Evolutionary conservation across 2,329 filamentous ascomycete species (phyloP).

Genomic region (Ambrosiella beaveri): DNA sequence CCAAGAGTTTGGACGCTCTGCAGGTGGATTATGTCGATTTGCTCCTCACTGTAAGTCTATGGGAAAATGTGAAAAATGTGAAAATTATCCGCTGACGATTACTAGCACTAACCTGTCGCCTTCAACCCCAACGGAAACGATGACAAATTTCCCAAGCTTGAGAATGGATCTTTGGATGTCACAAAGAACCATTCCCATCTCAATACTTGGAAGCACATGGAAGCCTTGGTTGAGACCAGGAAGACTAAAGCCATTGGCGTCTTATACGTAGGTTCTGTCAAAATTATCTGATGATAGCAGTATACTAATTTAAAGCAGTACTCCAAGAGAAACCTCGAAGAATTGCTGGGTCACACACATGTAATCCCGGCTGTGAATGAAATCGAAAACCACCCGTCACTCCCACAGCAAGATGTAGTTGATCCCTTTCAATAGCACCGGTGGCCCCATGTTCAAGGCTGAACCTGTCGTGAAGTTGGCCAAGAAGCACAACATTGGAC

Average conservation of each 20-base stretch:
- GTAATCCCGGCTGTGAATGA: conserved; percentile 47
- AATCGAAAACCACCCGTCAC: conserved; percentile 51
- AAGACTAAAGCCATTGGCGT: conserved; percentile 31
- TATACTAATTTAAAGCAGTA: conserved; percentile 22
- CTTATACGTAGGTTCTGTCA: conserved; percentile 30
- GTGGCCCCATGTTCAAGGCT: conserved; percentile 45
- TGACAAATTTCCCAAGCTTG: conserved; percentile 55
- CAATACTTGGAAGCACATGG: conserved; percentile 22
- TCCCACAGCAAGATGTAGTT: conserved; percentile 42
- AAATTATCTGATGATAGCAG: conserved; percentile 16
- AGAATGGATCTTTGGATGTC: conserved; percentile 60
- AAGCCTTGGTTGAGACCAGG: conserved; percentile 22
- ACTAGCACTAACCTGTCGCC: conserved; percentile 58
- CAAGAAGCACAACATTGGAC: conserved; percentile 41
- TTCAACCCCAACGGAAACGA: conserved; percentile 66
- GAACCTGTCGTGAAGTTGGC: conserved; percentile 46
- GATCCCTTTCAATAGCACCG: conserved; percentile 46
- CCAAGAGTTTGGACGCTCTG: conserved; percentile 55
- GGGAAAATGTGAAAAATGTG: background rate
- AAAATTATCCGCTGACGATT: background rate
- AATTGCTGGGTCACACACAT: conserved; percentile 31
- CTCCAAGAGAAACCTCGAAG: conserved; percentile 35
- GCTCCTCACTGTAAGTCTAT: conserved; percentile 41
- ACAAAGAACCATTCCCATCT: conserved; percentile 51
- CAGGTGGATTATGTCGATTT: conserved; percentile 70